phyloP scores from a whole-genome alignment of 1,284 basidiomycete genomes.

The Thelephora terrestris region DNA sequence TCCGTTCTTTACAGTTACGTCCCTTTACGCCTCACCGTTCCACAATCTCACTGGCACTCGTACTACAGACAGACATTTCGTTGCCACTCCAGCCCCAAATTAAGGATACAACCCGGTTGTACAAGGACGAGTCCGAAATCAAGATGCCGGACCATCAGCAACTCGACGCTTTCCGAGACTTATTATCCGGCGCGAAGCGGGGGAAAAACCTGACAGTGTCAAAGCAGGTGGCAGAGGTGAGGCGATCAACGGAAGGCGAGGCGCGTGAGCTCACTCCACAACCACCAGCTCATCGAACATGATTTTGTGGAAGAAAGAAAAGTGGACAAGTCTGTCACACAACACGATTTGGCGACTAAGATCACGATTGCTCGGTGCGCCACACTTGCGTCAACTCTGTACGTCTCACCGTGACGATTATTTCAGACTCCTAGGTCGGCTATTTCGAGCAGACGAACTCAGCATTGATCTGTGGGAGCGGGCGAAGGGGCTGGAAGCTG shows the following conservation, averaged over 20 bases:
- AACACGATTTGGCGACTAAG: constrained; percentile 51
- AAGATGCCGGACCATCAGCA: constrained; percentile 32
- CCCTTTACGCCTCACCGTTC: background rate
- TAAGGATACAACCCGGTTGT: constrained; percentile 24
- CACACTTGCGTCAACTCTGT: background rate
- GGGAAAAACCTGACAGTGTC: constrained; percentile 39
- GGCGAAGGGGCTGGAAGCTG: constrained; percentile 27
- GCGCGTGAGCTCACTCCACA: background rate
- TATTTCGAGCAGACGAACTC: constrained; percentile 24
- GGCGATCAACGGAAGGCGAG: constrained; percentile 1
- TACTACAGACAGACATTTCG: constrained; percentile 40
- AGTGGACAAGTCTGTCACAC: constrained; percentile 32
- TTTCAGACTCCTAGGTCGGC: constrained; percentile 27
- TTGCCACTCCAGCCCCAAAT: constrained; percentile 31
- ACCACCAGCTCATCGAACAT: constrained; percentile 53
- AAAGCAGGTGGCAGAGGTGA: constrained; percentile 44
- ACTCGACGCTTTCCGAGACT: constrained; percentile 42
- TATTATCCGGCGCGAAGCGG: constrained; percentile 42
- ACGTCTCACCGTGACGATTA: background rate
- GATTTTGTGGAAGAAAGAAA: constrained; percentile 61
- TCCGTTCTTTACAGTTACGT: constrained; percentile 52
- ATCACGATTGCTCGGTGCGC: constrained; percentile 58
- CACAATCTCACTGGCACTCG: constrained; percentile 1
- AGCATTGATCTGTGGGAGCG: constrained; percentile 29
- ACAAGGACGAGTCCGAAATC: constrained; percentile 36